Conservation (phyloP, 352 stramenopile genomes). For the Phytophthora palmivora region DNA sequence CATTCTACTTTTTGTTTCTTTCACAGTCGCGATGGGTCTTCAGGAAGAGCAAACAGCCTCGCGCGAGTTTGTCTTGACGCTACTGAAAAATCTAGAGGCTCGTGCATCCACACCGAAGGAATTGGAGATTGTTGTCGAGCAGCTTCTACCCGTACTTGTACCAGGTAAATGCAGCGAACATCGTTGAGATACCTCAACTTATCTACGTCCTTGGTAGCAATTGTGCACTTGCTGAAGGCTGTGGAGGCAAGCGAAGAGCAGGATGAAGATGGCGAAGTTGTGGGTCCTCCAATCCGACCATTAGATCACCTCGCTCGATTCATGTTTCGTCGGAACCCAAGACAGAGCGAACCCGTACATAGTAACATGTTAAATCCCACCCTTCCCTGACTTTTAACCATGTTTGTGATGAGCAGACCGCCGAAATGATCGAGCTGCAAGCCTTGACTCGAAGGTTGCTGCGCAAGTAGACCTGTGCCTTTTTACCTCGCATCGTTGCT, state of each 20-base stretch:
- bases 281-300: conserved; percentile 49
- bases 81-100: conserved; percentile 46
- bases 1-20: neutral
- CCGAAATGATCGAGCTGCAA: conserved; percentile 45
- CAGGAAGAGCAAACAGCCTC: conserved; percentile 47
- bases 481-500: no score
- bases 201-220: conserved; percentile 29
- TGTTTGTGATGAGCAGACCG: conserved; percentile 28
- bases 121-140: conserved; percentile 58
- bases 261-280: conserved; percentile 47
- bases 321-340: conserved; percentile 73
- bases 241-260: conserved; percentile 48
- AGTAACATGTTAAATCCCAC: neutral
- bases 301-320: conserved; percentile 75
- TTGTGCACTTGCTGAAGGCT: conserved; percentile 64
- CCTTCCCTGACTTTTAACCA: neutral
- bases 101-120: conserved; percentile 40
- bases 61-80: conserved; percentile 46
- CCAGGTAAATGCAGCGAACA: conserved; percentile 41
- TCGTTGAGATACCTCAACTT: neutral
- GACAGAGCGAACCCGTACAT: conserved; percentile 56
- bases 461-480: conserved; percentile 40
- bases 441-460: conserved; percentile 36
- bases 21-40: conserved; percentile 14
- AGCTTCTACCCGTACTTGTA: conserved; percentile 63